Base-by-base conservation (phyloP, 768 basidiomycete genomes). In the Plicaturopsis crispa region DNA sequence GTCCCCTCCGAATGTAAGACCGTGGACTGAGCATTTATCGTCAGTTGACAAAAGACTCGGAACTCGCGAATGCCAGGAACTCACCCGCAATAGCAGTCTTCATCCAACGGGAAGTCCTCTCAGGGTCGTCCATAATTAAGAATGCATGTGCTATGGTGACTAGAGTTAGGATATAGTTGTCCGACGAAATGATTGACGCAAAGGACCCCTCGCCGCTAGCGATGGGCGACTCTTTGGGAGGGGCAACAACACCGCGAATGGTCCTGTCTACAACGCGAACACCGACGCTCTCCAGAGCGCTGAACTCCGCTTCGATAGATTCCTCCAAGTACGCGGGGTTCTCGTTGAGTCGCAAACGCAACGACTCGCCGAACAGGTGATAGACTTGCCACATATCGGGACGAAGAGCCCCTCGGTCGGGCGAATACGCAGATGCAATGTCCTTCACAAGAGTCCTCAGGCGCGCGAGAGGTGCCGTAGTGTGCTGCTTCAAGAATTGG, bases 41-140 rank as follows among this genome's bases (percentile, higher is more conserved):
- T 31, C 19, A n/a, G 16, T 18, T 18, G 36, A 43, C 33, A 35
- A 42, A 26, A 33, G 17, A 21, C 30, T 28, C 4, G 20, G 10
- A 11, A 40, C 44, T 12, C 52, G 48, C 28, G 66, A 50, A 34
- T 63, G 62, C 36, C 17, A 7, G 30, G 36, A 28, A 23, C 30
- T 23, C 11, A 18, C 36, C 36, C 48, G 34, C 41, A 52, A 50
- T n/a, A 58, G 46, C 17, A 40, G 2, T 41, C 43, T 11, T 42
- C 34, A 32, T 21, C 39, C 18, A 30, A 20, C 19, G 36, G 24
- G 26, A 44, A 5, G 35, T 17, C 17, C 24, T 17, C 31, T 17
- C 31, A 16, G 34, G 30, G 21, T 20, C 31, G 32, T 42, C 47
- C 17, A 40, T 36, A 4, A 43, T 44, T 8, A 44, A 33, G 17